These are phyloP conservation scores for Komagataella ulmi DNA, from an alignment of 805 yeast species.

Conservation along the genomic window DNA sequence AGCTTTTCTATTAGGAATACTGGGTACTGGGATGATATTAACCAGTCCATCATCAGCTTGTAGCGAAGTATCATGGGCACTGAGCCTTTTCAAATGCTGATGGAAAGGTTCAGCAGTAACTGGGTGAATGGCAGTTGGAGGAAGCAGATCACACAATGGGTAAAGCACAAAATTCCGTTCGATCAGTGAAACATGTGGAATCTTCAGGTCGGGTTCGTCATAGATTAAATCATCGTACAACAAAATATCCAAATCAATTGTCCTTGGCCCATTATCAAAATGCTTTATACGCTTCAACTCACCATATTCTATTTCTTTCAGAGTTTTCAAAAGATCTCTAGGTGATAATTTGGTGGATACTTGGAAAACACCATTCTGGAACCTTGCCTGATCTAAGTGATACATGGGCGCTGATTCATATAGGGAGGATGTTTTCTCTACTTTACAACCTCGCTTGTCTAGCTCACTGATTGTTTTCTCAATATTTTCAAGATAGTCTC, in stretches of 20 bases:
- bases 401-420: constrained; percentile 94
- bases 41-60: constrained; percentile 39
- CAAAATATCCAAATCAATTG: constrained; percentile 81
- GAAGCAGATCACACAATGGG: constrained; percentile 74
- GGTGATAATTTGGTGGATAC: constrained; percentile 55
- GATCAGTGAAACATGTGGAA: constrained; percentile 84
- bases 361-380: constrained; percentile 72
- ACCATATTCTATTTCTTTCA: constrained; percentile 72
- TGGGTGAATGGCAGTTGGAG: constrained; percentile 63
- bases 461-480: constrained; percentile 36
- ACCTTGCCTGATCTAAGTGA: constrained; percentile 62
- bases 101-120: constrained; percentile 74
- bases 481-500: constrained; percentile 57
- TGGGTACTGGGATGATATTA: constrained; percentile 34
- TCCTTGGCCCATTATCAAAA: constrained; percentile 84
- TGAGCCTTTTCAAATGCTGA: constrained; percentile 46
- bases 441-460: constrained; percentile 24
- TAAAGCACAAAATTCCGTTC: constrained; percentile 84
- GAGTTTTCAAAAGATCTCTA: constrained; percentile 36
- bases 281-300: constrained; percentile 58
- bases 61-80: constrained; percentile 15
- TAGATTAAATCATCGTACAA: constrained; percentile 50
- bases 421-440: constrained; percentile 58
- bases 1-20: constrained; percentile 7
- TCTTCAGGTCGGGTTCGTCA: constrained; percentile 42